These are phyloP conservation scores for Claviceps cyperi DNA, from an alignment of 2,329 filamentous ascomycete genomes.

Conservation along the genomic window DNA sequence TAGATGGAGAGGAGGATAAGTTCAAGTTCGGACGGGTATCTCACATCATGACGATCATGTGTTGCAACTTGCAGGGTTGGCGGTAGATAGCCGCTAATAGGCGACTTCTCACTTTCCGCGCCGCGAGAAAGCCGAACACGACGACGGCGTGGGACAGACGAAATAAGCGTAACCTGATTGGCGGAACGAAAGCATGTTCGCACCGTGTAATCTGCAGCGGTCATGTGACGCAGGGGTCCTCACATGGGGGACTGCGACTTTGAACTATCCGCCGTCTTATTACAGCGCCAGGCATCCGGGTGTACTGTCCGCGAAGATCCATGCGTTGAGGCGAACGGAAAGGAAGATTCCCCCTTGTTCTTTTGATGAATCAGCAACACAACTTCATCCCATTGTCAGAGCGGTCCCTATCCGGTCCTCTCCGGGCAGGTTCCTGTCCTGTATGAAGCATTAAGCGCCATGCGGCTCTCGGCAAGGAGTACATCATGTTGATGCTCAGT, in stretches of 20 bases:
- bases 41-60: not conserved
- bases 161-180: constrained; percentile 17
- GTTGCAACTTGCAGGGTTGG: no score
- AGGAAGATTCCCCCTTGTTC: constrained; percentile 14
- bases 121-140: not conserved
- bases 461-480: no score
- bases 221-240: no score
- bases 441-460: no score
- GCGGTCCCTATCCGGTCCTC: not conserved
- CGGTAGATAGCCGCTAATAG: not conserved
- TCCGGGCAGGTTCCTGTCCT: no score
- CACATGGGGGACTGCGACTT: no score
- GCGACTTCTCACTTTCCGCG: not conserved
- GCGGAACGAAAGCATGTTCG: constrained; percentile 8
- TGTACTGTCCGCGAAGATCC: not conserved
- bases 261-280: no score
- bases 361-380: not conserved
- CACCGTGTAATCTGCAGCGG: no score
- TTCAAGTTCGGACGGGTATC: not conserved
- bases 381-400: not conserved
- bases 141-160: not conserved
- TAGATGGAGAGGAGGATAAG: not conserved
- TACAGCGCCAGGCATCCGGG: no score
- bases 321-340: constrained; percentile 10
- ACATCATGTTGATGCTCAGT: no score